Evolutionary conservation across 352 stramenopile genomes (phyloP).

Genomic region (Globisporangium emineosum): DNA sequence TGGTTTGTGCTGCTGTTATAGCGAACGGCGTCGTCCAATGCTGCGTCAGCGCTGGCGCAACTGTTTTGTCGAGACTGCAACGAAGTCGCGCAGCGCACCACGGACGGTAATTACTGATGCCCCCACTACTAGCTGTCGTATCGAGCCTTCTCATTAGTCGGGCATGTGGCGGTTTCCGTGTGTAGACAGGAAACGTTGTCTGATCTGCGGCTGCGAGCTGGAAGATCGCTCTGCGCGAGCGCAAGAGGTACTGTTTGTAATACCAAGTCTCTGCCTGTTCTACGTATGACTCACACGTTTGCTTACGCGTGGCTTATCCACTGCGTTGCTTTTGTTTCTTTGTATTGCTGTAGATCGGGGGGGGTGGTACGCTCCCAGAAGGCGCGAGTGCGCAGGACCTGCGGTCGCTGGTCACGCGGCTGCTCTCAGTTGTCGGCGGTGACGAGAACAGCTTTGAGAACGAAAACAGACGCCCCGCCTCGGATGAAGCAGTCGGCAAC

Average conservation of each 20-base stretch:
- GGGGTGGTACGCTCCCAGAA: neutral
- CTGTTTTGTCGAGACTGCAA: slow-evolving; percentile 69
- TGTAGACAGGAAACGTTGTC: slow-evolving; percentile 58
- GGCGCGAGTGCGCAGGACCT: slow-evolving; percentile 34
- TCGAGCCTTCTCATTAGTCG: neutral
- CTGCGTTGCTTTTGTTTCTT: neutral
- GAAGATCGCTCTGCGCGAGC: slow-evolving; percentile 19
- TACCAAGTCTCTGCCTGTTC: too few species aligned
- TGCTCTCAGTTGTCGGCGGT: slow-evolving; percentile 30
- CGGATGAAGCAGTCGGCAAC: slow-evolving; percentile 57
- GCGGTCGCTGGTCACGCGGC: slow-evolving; percentile 38
- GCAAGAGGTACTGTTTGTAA: slow-evolving; percentile 5
- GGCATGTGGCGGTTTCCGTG: too few species aligned
- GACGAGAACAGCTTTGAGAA: slow-evolving; percentile 31
- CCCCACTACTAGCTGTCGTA: neutral
- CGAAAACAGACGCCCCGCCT: slow-evolving; percentile 37
- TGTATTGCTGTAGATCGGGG: neutral
- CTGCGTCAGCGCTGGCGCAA: slow-evolving; percentile 2
- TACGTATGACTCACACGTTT: neutral
- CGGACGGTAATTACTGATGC: slow-evolving; percentile 30
- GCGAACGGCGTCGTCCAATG: neutral
- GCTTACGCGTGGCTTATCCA: neutral
- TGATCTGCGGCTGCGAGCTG: slow-evolving; percentile 63
- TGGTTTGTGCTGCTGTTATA: neutral
- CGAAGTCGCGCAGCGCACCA: slow-evolving; percentile 47